phyloP scores from a whole-genome alignment of 108 stramenopile species.

The Craspedostauros australis region DNA sequence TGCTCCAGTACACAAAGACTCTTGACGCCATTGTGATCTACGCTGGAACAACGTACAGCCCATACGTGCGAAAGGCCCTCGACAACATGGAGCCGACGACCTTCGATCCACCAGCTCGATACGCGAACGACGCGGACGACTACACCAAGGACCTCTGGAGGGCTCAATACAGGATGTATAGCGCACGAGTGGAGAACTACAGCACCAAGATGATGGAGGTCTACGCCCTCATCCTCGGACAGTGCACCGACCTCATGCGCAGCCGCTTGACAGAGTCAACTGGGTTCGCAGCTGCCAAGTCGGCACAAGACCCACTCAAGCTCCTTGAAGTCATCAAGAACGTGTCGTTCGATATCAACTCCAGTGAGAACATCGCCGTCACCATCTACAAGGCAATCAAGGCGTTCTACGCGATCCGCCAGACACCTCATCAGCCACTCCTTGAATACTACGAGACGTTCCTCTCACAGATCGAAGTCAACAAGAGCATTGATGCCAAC shows the following conservation, averaged over 20 bases:
- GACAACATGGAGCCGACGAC: too few species aligned
- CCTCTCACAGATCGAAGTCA: conserved; percentile 9
- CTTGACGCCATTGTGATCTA: too few species aligned
- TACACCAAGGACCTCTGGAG: too few species aligned
- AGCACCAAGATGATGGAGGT: neutral
- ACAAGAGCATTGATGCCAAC: neutral
- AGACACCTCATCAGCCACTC: neutral
- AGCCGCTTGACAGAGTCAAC: neutral
- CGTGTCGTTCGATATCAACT: conserved; percentile 1
- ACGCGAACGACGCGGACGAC: too few species aligned
- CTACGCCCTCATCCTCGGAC: conserved; percentile 12
- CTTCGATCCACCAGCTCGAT: too few species aligned
- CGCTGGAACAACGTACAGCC: too few species aligned
- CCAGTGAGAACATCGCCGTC: neutral
- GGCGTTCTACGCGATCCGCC: conserved; percentile 3
- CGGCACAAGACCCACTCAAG: neutral
- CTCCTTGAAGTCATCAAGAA: conserved; percentile 8
- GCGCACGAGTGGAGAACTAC: too few species aligned
- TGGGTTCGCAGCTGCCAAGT: neutral
- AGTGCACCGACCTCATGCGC: conserved; percentile 14
- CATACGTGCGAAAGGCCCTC: too few species aligned
- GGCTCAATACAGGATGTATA: too few species aligned
- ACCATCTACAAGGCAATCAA: conserved; percentile 8
- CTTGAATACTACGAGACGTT: conserved; percentile 8
- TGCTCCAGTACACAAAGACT: too few species aligned